Percentiles rank a stretch among this genome's conserved stretches.
Conservation (phyloP, 2,329 filamentous ascomycete species). For the Anthostomella pinea region DNA sequence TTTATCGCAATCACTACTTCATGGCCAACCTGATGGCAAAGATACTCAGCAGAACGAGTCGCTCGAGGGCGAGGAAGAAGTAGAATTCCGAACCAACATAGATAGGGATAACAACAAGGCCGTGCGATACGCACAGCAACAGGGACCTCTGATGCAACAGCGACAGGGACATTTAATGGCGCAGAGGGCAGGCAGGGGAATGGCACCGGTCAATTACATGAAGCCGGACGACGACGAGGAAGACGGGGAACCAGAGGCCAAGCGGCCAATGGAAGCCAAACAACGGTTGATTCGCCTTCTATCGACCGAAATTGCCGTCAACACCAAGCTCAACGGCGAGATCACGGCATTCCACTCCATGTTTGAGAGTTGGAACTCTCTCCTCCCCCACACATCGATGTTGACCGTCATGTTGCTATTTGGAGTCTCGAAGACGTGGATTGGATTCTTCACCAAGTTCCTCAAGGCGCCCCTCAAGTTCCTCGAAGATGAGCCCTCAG, state of each 20-base stretch:
- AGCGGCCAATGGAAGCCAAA: constrained; percentile 42
- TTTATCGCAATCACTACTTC: constrained; percentile 42
- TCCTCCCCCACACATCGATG: constrained; percentile 55
- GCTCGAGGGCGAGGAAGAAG: constrained; percentile 39
- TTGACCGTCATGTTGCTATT: constrained; percentile 56
- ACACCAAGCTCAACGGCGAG: constrained; percentile 43
- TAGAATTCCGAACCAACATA: constrained; percentile 29
- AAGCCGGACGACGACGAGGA: constrained; percentile 9
- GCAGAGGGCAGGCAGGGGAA: not conserved
- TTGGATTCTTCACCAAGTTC: constrained; percentile 58
- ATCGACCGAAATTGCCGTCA: constrained; percentile 45
- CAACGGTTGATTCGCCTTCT: constrained; percentile 47
- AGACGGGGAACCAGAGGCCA: constrained; percentile 11
- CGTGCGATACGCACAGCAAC: not conserved
- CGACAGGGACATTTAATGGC: constrained; percentile 1
- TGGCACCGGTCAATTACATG: not conserved
- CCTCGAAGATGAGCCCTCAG: constrained; percentile 47
- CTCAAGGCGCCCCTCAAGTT: constrained; percentile 60
- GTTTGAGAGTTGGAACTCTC: constrained; percentile 43
- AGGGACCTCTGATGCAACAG: not conserved
- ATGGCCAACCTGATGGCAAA: constrained; percentile 40
- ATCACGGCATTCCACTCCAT: constrained; percentile 44
- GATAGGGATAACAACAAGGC: too few relatives aligned
- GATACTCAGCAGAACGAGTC: constrained; percentile 22
- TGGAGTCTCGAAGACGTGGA: constrained; percentile 54